These are phyloP conservation scores for Kwoniella botswanensis DNA, from an alignment of 768 basidiomycete species.

Conservation along the genomic window DNA sequence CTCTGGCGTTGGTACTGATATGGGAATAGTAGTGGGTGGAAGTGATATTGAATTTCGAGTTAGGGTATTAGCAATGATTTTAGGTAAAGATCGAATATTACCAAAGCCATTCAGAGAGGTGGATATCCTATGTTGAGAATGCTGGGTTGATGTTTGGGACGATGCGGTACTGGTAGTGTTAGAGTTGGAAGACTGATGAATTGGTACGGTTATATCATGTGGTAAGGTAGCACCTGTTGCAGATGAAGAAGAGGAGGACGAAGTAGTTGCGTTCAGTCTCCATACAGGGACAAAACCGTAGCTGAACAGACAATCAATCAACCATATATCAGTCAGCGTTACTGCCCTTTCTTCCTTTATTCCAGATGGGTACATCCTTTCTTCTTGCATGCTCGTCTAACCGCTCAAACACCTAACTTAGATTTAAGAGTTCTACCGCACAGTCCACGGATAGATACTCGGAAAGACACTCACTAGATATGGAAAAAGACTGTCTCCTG, in stretches of 20 bases:
- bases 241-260: neutral
- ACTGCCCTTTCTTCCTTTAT: neutral
- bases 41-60: neutral
- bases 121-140: neutral
- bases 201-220: neutral
- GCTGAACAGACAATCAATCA: constrained; percentile 20
- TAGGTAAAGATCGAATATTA: constrained; percentile 38
- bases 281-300: constrained; percentile 55
- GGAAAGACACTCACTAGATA: constrained; percentile 44
- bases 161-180: neutral
- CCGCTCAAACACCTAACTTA: too few relatives aligned
- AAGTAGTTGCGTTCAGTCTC: constrained; percentile 32
- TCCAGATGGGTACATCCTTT: neutral
- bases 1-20: neutral
- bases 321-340: neutral
- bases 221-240: neutral
- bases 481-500: constrained; percentile 54
- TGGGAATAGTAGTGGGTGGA: neutral
- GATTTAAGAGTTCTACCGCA: too few relatives aligned
- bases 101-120: constrained; percentile 3
- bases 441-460: too few relatives aligned
- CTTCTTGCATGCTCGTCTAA: neutral
- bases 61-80: constrained; percentile 32
- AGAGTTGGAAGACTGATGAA: constrained; percentile 1
- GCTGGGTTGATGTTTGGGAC: neutral